Percentiles rank a stretch among this genome's conserved stretches.
phyloP scores from a whole-genome alignment of 2,329 filamentous ascomycete genomes.

The Colletotrichum incanum region DNA sequence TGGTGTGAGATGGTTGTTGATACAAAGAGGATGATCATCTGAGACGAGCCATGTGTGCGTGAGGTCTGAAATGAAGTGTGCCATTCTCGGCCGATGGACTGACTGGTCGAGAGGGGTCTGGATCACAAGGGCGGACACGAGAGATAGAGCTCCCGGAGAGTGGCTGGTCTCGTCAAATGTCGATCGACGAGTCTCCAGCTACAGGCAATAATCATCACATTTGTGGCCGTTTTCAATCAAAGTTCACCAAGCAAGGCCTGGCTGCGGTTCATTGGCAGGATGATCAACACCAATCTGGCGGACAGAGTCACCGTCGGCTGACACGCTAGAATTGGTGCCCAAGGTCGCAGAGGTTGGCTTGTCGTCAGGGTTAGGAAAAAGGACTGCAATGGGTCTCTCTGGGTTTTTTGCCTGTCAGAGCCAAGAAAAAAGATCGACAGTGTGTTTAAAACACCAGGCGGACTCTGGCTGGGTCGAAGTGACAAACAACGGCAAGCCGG shows the following conservation, averaged over 20 bases:
- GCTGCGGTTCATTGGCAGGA: background rate
- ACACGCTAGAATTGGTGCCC: background rate
- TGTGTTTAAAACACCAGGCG: constrained; percentile 19
- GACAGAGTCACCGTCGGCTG: background rate
- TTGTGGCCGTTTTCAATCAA: constrained; percentile 35
- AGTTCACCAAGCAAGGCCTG: background rate
- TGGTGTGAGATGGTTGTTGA: constrained; percentile 14
- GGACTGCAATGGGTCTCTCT: background rate
- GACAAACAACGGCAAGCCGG: constrained; percentile 8
- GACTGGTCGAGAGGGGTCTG: background rate
- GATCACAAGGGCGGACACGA: background rate
- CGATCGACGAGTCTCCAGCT: constrained; percentile 27
- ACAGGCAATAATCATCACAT: constrained; percentile 6
- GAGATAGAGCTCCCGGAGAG: constrained; percentile 2
- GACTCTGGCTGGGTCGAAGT: constrained; percentile 2
- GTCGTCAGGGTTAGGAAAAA: background rate
- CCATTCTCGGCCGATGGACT: constrained; percentile 17
- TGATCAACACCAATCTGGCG: background rate
- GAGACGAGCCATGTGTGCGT: constrained; percentile 30
- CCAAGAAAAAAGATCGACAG: constrained; percentile 31
- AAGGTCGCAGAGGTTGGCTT: background rate
- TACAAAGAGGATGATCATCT: constrained; percentile 15
- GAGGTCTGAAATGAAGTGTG: constrained; percentile 3
- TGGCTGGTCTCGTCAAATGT: constrained; percentile 31
- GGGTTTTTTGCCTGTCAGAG: constrained; percentile 13